Evolutionary conservation across 345 rosid species (phyloP).

Genomic region (Camelina hispida): DNA sequence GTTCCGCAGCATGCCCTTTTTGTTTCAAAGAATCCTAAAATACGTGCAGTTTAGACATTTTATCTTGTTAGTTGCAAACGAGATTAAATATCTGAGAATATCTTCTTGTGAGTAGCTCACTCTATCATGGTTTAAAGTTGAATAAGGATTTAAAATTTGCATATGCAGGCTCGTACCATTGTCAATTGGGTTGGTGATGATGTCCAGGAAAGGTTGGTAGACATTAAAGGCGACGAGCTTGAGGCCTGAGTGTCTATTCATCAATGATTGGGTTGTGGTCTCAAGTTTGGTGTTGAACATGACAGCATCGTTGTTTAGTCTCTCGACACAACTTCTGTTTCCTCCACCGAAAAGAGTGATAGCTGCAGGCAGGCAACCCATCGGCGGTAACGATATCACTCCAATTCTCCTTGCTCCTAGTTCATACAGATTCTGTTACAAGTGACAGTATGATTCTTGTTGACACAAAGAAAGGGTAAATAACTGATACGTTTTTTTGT

Average conservation of each 20-base stretch:
- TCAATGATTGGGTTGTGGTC: conserved; percentile 61
- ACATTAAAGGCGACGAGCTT: conserved; percentile 77
- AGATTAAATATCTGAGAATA: background rate
- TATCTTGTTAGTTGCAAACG: conserved; percentile 15
- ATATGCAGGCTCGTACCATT: conserved; percentile 54
- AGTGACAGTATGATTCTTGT: conserved; percentile 37
- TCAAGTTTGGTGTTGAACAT: conserved; percentile 77
- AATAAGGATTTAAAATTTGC: conserved; percentile 22
- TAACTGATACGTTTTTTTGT: conserved; percentile 27
- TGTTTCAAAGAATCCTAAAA: conserved; percentile 79
- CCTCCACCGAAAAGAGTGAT: conserved; percentile 81
- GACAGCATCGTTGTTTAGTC: conserved; percentile 73
- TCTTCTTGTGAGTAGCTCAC: background rate
- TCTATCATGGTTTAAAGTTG: conserved; percentile 11
- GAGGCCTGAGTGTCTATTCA: conserved; percentile 65
- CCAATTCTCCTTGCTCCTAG: conserved; percentile 85
- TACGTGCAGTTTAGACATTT: conserved; percentile 18
- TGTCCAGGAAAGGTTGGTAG: conserved; percentile 76
- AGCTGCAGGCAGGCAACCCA: conserved; percentile 91
- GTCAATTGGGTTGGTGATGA: conserved; percentile 65
- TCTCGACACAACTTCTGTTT: conserved; percentile 68
- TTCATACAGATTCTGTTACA: conserved; percentile 70
- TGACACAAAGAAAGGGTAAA: conserved; percentile 38
- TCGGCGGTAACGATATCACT: conserved; percentile 80
- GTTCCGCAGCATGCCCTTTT: conserved; percentile 93